Evolutionary conservation across 1,139 yeast genomes (phyloP).

Genomic region (Debaryomyces subglobosus): DNA sequence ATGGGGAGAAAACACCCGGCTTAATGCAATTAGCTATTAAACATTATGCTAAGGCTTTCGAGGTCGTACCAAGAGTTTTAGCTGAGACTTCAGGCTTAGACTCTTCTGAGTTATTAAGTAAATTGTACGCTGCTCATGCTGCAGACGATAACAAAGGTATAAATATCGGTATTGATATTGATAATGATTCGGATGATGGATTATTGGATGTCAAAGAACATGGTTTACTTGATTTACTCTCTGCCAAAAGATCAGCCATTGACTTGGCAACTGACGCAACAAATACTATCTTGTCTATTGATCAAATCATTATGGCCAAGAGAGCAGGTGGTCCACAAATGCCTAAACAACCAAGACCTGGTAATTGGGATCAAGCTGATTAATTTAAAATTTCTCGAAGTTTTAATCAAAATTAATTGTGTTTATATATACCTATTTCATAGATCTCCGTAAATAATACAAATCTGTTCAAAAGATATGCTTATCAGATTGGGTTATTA

Average conservation of each 20-base stretch:
- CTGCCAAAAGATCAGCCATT: slow-evolving; percentile 85
- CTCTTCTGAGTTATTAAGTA: slow-evolving; percentile 83
- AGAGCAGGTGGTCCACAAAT: slow-evolving; percentile 96
- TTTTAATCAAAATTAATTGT: neutral
- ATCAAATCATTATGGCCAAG: slow-evolving; percentile 91
- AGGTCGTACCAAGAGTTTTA: slow-evolving; percentile 86
- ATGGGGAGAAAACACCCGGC: slow-evolving; percentile 95
- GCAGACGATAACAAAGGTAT: slow-evolving; percentile 34
- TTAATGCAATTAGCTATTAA: slow-evolving; percentile 90
- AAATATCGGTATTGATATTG: slow-evolving; percentile 72
- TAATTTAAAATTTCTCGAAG: slow-evolving; percentile 24
- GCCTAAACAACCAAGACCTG: slow-evolving; percentile 87
- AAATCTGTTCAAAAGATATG: neutral
- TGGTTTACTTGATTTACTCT: slow-evolving; percentile 77
- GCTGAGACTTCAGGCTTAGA: slow-evolving; percentile 96
- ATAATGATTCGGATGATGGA: slow-evolving; percentile 65
- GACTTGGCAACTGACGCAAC: slow-evolving; percentile 96
- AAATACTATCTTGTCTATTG: slow-evolving; percentile 83
- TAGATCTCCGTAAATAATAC: neutral
- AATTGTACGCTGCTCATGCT: slow-evolving; percentile 84
- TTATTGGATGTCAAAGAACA: slow-evolving; percentile 68
- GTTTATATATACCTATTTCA: slow-evolving; percentile 8
- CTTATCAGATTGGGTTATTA: neutral
- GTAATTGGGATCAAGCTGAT: slow-evolving; percentile 97
- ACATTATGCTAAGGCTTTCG: slow-evolving; percentile 92